Base-by-base conservation (phyloP, 345 rosid species). In the Eucalyptus erythrocorys region DNA sequence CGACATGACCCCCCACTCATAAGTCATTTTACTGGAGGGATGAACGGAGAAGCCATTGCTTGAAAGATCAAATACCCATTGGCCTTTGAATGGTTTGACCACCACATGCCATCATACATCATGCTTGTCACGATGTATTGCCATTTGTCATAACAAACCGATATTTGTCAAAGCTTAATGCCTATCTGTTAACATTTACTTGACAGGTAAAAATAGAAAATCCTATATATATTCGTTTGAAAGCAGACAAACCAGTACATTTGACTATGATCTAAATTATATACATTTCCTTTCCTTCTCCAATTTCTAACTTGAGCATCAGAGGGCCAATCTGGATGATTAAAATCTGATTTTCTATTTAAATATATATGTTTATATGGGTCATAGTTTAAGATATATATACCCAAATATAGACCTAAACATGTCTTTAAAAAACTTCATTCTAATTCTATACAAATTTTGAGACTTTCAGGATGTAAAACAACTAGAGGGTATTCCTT, bases 361-460 rank as follows among this genome's bases (percentile, higher is more conserved):
- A 61, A 61, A 30, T 57, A 11, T 5, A 57, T 51, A 51, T 45
- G 11, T 45, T 45, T 45, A 45, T 45, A 45, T 45, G 47, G 47
- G 10, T 19, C 57, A 17, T 51, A 19, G 22, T 7, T 19, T 51
- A 51, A 53, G 2, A 53, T 11, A 13, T 13, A 49, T 14, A 49
- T 14, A 47, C 48, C 3, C 48, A 47, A 47, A 11, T 47, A 47
- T 47, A 3, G 13, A 47, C 13, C 48, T 47, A 47, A 47, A 13
- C 48, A 3, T 47, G 13, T 47, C 48, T 47, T 47, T 47, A 4
- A 11, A 47, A 11, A 13, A 10, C 48, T 47, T 47, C 13, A 47
- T 47, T 47, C 2, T 0, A 7, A 2, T 17, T 50, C 53, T 2
- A 6, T 50, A 8, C 8, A 50, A 50, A 50, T 0, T 4, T 50